Conservation (phyloP, 2,329 filamentous ascomycete species). For the Fusarium sp. region DNA sequence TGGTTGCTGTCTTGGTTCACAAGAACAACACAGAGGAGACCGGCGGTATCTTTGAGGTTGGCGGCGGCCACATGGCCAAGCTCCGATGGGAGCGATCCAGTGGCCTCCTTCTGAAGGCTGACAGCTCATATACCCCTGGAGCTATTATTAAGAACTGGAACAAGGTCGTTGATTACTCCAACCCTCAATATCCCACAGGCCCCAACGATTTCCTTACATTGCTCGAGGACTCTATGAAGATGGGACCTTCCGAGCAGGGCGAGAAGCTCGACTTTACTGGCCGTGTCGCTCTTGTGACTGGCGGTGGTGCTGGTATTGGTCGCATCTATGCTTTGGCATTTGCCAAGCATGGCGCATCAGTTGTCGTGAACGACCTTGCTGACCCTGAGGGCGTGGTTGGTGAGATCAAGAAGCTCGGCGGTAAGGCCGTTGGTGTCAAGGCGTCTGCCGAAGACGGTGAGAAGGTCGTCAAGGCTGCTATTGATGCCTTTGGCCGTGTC, state of each 20-base stretch:
- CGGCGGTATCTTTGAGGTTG: constrained; percentile 92
- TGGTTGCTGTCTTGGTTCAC: constrained; percentile 91
- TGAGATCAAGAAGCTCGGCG: constrained; percentile 91
- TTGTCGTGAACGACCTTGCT: constrained; percentile 96
- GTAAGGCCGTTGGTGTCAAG: constrained; percentile 92
- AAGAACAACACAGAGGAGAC: constrained; percentile 85
- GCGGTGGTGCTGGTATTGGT: constrained; percentile 90
- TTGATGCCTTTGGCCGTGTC: constrained; percentile 92
- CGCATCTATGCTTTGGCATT: constrained; percentile 91
- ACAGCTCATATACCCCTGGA: constrained; percentile 87
- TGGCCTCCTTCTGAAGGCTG: constrained; percentile 90
- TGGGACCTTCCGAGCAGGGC: constrained; percentile 78
- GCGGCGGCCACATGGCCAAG: constrained; percentile 93
- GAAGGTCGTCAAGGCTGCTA: constrained; percentile 88
- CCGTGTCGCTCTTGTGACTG: constrained; percentile 88
- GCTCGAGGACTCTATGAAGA: constrained; percentile 84
- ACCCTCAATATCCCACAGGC: constrained; percentile 83
- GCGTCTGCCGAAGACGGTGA: constrained; percentile 95
- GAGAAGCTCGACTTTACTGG: constrained; percentile 85
- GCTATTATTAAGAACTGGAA: constrained; percentile 92
- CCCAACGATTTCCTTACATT: constrained; percentile 89
- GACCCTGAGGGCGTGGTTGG: constrained; percentile 91
- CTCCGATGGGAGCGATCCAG: constrained; percentile 93
- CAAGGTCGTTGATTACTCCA: constrained; percentile 86
- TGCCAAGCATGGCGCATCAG: constrained; percentile 82